Conservation (phyloP, 2,329 filamentous ascomycete genomes). For the Lecanicillium sp. region DNA sequence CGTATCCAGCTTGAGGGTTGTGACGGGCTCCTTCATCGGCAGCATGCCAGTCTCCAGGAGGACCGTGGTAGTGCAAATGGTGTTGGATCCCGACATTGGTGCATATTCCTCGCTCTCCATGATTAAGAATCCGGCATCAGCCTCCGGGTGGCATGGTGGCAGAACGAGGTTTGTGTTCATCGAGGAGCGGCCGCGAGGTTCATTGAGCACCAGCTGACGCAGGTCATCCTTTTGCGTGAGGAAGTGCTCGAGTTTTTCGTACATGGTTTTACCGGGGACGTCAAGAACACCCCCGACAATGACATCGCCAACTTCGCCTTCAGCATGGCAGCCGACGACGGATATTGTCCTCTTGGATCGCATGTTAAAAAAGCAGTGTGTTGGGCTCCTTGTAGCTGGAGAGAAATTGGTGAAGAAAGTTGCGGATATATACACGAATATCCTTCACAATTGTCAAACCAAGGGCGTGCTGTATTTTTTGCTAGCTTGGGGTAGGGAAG, state of each 20-base stretch:
- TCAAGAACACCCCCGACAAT: conserved; percentile 39
- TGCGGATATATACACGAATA: too few species aligned
- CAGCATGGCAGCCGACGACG: conserved; percentile 28
- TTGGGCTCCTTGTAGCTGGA: too few species aligned
- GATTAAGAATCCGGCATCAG: conserved; percentile 37
- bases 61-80: conserved; percentile 34
- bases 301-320: conserved; percentile 40
- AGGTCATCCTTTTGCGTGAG: conserved; percentile 29
- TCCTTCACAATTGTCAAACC: too few species aligned
- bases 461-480: too few species aligned
- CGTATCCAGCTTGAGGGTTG: conserved; percentile 32
- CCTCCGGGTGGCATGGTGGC: conserved; percentile 32
- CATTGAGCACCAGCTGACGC: conserved; percentile 34
- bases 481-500: too few species aligned
- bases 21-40: conserved; percentile 34
- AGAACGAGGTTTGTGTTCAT: conserved; percentile 33
- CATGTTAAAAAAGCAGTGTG: too few species aligned
- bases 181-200: conserved; percentile 34
- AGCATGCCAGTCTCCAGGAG: conserved; percentile 40
- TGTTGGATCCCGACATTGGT: conserved; percentile 33
- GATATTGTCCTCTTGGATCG: conserved; percentile 15
- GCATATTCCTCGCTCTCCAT: conserved; percentile 37
- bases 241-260: conserved; percentile 37
- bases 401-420: too few species aligned
- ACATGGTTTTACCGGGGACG: conserved; percentile 35